Base-by-base conservation (phyloP, 1,139 yeast species). In the Lipomyces yarrowii region DNA sequence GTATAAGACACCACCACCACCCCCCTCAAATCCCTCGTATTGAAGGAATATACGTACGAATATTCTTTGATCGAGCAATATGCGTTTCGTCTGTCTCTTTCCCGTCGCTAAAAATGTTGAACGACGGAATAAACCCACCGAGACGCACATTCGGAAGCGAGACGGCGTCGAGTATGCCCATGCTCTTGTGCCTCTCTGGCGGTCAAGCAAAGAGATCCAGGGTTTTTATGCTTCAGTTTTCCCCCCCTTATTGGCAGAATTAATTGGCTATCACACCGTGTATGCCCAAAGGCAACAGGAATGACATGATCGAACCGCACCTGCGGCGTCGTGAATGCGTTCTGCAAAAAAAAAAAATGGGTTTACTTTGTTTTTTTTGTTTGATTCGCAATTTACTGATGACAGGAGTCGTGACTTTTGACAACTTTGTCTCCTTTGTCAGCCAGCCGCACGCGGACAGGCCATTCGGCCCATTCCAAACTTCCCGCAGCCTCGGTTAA, bases 61-160 rank as follows among this genome's bases (percentile, higher is more conserved):
- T 21, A 8, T 13, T 30, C 18, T 52, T 30, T 42, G 48, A 7
- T 18, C 11, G 48, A 52, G 10, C 33, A 23, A 7, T 4, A 2
- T 52, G 55, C 15, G 30, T 13, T 8, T 23, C 30, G 30, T 52
- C 55, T 26, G 30, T 52, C 30, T 11, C 55, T 7, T 23, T 26
- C 18, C 33, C 18, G 18, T 52, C 55, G 55, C 23, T n/a, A n/a
- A 52, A 52, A 13, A 52, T 7, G 32, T 21, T 21, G n/a, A 52
- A 52, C 33, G 55, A 52, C 55, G 55, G 55, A 52, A 52, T 52
- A 23, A 52, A 33, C n/a, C n/a, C 32, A 15, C 33, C n/a, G 33
- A 52, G 18, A 23, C 55, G 55, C 18, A 52, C 55, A 21, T 52
- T 52, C 33, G 55, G 55, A 23, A 52, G 48, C 48, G 21, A 21